Evolutionary conservation across 139 green algal genomes (phyloP).

Genomic region (Chlorella sp.): DNA sequence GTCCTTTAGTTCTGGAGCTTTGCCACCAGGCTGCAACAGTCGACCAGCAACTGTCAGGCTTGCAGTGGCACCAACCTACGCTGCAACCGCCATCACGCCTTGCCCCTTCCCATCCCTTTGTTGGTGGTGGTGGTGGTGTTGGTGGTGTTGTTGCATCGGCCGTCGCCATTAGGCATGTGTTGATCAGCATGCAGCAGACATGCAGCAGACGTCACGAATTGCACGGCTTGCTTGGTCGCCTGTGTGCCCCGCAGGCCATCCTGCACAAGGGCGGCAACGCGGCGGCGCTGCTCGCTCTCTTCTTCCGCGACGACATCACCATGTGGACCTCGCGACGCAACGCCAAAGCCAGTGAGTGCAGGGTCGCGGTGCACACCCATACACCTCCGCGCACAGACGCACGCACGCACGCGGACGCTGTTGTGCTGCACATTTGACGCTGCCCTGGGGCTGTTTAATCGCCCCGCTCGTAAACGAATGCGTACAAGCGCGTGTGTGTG

Average conservation of each 20-base stretch:
- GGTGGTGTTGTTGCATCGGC: too few relatives aligned
- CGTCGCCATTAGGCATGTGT: too few relatives aligned
- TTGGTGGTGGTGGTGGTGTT: too few relatives aligned
- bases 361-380: not conserved
- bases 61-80: too few relatives aligned
- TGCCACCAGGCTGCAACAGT: too few relatives aligned
- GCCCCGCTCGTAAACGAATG: not conserved
- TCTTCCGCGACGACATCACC: conserved; percentile 69
- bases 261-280: conserved; percentile 33
- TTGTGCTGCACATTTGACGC: not conserved
- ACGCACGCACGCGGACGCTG: not conserved
- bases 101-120: too few relatives aligned
- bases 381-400: conserved; percentile 2
- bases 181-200: too few relatives aligned
- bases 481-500: too few relatives aligned
- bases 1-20: too few relatives aligned
- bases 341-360: not conserved
- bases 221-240: not conserved
- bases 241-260: not conserved
- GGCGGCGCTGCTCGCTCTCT: conserved; percentile 66
- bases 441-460: not conserved
- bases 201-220: too few relatives aligned
- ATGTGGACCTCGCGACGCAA: conserved; percentile 5
- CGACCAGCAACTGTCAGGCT: too few relatives aligned
- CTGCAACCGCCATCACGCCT: too few relatives aligned